These are phyloP conservation scores for Straminergon stramineum DNA, from an alignment of 225 moss, liverwort and hornwort species.

Conservation along the genomic window DNA sequence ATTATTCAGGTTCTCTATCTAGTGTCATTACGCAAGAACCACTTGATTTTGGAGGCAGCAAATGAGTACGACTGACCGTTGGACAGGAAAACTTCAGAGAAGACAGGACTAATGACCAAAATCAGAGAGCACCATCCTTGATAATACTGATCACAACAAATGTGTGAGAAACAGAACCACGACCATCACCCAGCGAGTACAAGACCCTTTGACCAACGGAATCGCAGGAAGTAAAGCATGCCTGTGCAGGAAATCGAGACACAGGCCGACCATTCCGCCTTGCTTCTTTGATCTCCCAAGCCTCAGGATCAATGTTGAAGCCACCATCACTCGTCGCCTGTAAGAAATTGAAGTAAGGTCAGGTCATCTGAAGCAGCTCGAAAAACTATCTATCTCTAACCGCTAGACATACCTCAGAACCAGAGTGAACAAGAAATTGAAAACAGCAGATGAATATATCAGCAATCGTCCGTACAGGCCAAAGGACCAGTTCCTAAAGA, in stretches of 20 bases:
- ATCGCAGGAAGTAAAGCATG: conserved; percentile 9
- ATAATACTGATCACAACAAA: background rate
- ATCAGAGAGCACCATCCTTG: background rate
- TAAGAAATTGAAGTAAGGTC: background rate
- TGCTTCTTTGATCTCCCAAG: conserved; percentile 80
- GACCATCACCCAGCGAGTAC: background rate
- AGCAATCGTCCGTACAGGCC: background rate
- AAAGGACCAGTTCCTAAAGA: background rate
- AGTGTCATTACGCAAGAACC: background rate
- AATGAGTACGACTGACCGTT: background rate
- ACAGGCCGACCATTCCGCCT: conserved; percentile 62
- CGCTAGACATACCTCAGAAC: background rate
- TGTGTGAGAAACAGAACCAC: background rate
- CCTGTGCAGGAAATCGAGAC: conserved; percentile 96
- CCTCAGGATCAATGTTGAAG: conserved; percentile 90
- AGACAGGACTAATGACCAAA: background rate
- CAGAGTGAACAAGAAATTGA: background rate
- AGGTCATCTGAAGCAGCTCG: background rate
- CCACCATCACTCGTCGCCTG: conserved; percentile 94
- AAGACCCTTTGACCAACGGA: background rate
- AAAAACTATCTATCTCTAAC: background rate
- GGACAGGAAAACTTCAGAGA: background rate
- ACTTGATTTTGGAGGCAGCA: background rate
- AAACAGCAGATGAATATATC: background rate
- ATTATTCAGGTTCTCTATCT: background rate